These are phyloP conservation scores for Linnemannia hyalina DNA, from an alignment of 192 early-diverging fungal genomes.

Conservation along the genomic window DNA sequence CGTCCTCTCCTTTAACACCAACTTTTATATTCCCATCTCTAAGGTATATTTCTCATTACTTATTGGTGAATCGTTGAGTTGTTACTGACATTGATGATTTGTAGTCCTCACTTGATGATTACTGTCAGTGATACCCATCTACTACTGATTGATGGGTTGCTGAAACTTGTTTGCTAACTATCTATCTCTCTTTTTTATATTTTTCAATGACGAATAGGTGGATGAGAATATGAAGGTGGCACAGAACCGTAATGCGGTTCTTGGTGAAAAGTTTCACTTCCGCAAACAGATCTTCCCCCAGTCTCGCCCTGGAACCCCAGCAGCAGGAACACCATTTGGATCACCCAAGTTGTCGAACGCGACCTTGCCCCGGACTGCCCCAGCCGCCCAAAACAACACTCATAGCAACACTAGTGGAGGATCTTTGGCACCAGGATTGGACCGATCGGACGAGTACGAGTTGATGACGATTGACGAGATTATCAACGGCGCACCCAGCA, in stretches of 20 bases:
- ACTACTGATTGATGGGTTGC: too few species aligned
- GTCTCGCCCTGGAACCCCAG: slow-evolving; percentile 52
- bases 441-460: slow-evolving; percentile 67
- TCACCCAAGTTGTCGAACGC: slow-evolving; percentile 36
- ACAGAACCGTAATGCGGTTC: slow-evolving; percentile 86
- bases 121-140: too few species aligned
- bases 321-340: slow-evolving; percentile 44
- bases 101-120: not conserved
- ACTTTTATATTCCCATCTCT: slow-evolving; percentile 96
- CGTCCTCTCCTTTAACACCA: slow-evolving; percentile 89
- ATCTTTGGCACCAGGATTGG: slow-evolving; percentile 16
- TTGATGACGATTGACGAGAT: slow-evolving; percentile 93
- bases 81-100: too few species aligned
- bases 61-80: too few species aligned
- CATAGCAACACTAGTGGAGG: slow-evolving; percentile 7
- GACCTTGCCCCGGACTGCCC: slow-evolving; percentile 22
- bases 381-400: not conserved
- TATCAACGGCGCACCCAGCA: slow-evolving; percentile 83
- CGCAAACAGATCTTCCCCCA: slow-evolving; percentile 82
- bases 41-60: slow-evolving; percentile 66
- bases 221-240: slow-evolving; percentile 95
- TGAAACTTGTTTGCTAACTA: too few species aligned
- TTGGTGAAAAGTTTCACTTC: slow-evolving; percentile 91
- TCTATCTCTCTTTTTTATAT: too few species aligned
- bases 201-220: slow-evolving; percentile 60